phyloP scores from a whole-genome alignment of 2,329 filamentous ascomycete genomes.

The Geoglossum cookeanum region DNA sequence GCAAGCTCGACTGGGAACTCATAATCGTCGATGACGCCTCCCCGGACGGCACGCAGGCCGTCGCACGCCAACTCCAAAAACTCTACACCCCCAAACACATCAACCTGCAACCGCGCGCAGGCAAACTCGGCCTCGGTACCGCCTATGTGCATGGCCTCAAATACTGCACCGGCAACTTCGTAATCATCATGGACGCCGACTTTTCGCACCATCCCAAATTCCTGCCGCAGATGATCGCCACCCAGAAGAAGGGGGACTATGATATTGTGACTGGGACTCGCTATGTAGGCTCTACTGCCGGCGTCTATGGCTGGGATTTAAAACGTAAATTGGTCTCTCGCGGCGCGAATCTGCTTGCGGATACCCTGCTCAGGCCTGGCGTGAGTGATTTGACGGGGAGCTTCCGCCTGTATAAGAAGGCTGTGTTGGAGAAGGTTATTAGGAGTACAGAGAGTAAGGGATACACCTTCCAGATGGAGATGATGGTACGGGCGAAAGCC shows the following conservation, averaged over 20 bases:
- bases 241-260: slow-evolving; percentile 54
- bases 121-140: slow-evolving; percentile 92
- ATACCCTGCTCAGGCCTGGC: slow-evolving; percentile 79
- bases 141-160: slow-evolving; percentile 90
- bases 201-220: slow-evolving; percentile 99
- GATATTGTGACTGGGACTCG: slow-evolving; percentile 95
- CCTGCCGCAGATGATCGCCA: slow-evolving; percentile 80
- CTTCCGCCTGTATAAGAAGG: slow-evolving; percentile 87
- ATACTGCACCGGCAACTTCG: slow-evolving; percentile 78
- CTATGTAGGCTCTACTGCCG: slow-evolving; percentile 59
- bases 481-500: slow-evolving; percentile 93
- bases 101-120: slow-evolving; percentile 67
- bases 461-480: slow-evolving; percentile 99
- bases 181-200: slow-evolving; percentile 99
- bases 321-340: slow-evolving; percentile 65
- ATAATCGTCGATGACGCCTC: slow-evolving; percentile 97
- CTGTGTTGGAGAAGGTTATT: slow-evolving; percentile 78
- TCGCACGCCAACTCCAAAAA: slow-evolving; percentile 78
- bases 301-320: slow-evolving; percentile 92
- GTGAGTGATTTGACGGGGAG: slow-evolving; percentile 91
- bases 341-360: slow-evolving; percentile 86
- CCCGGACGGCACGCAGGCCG: slow-evolving; percentile 80
- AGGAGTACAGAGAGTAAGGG: slow-evolving; percentile 83
- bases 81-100: slow-evolving; percentile 61
- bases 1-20: slow-evolving; percentile 89